Percentiles rank a stretch among this genome's conserved stretches.
phyloP scores from a whole-genome alignment of 2,329 filamentous ascomycete genomes.

The Neopestalotiopsis rosae region DNA sequence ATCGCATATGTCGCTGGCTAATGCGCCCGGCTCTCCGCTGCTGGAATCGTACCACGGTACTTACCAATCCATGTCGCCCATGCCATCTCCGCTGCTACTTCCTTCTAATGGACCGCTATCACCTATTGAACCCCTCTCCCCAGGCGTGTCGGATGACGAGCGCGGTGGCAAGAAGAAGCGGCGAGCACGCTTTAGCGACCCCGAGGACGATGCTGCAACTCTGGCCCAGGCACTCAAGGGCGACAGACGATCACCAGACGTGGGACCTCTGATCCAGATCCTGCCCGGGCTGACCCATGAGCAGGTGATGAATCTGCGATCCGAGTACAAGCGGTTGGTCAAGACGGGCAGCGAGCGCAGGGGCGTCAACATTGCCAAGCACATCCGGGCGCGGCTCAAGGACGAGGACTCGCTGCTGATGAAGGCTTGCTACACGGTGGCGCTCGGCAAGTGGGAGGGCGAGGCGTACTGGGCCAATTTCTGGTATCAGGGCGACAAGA shows the following conservation, averaged over 20 bases:
- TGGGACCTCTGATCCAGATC: conserved; percentile 78
- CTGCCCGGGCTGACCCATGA: conserved; percentile 84
- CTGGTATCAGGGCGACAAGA: conserved; percentile 91
- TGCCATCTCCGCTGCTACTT: conserved; percentile 80
- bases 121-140: conserved; percentile 57
- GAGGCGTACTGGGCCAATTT: conserved; percentile 99
- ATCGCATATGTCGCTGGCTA: conserved; percentile 50
- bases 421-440: conserved; percentile 90
- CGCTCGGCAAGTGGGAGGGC: conserved; percentile 87
- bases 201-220: conserved; percentile 76
- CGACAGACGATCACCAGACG: conserved; percentile 67
- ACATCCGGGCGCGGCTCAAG: conserved; percentile 79
- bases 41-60: conserved; percentile 93
- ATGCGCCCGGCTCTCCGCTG: conserved; percentile 79
- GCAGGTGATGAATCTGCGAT: conserved; percentile 84
- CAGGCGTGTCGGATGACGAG: conserved; percentile 56
- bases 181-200: conserved; percentile 82
- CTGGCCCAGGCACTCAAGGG: conserved; percentile 78
- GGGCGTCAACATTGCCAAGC: conserved; percentile 84
- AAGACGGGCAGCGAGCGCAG: conserved; percentile 76
- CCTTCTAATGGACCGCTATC: conserved; percentile 54
- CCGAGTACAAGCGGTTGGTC: conserved; percentile 88
- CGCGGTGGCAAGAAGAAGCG: conserved; percentile 53
- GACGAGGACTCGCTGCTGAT: conserved; percentile 77
- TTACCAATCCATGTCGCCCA: conserved; percentile 92